A percentile compares a stretch with the other conserved stretches of the same genome.
These are phyloP conservation scores for Tremella fuciformis DNA, from an alignment of 768 basidiomycete species.

Conservation along the genomic window DNA sequence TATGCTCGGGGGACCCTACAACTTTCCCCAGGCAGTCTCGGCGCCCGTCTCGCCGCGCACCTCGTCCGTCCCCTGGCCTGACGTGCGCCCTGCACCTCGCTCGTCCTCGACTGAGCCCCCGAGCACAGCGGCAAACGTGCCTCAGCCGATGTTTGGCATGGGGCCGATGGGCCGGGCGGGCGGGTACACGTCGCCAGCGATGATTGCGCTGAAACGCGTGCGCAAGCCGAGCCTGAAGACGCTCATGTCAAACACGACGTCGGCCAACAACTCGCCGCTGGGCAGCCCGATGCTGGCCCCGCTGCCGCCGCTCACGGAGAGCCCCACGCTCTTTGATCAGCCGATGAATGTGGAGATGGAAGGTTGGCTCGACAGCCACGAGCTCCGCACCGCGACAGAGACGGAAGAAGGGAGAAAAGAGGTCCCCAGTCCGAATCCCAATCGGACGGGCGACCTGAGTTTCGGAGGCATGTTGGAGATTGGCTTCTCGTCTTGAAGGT, in stretches of 20 bases:
- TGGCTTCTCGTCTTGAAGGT: conserved; percentile 3
- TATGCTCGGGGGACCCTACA: too few species aligned
- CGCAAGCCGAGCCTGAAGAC: conserved; percentile 32
- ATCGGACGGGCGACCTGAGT: neutral
- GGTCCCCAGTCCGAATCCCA: neutral
- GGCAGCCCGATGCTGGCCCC: conserved; percentile 1
- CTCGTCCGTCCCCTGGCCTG: too few species aligned
- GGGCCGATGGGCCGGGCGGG: neutral
- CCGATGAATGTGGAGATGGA: conserved; percentile 8
- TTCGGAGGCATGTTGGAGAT: conserved; percentile 6
- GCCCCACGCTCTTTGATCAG: conserved; percentile 8
- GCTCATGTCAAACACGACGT: conserved; percentile 16
- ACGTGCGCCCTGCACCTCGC: too few species aligned
- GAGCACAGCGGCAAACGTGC: too few species aligned
- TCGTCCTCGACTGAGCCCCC: too few species aligned
- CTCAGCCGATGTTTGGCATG: too few species aligned
- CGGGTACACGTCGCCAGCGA: conserved; percentile 9
- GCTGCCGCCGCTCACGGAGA: neutral
- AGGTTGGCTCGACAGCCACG: conserved; percentile 18
- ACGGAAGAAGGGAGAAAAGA: neutral
- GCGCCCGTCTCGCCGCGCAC: too few species aligned
- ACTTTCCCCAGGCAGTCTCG: too few species aligned
- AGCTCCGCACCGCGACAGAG: neutral
- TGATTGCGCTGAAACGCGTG: conserved; percentile 26
- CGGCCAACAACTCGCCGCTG: neutral